Evolutionary conservation across 208 protist species (phyloP).

Genomic region (Naegleria gruberi): DNA sequence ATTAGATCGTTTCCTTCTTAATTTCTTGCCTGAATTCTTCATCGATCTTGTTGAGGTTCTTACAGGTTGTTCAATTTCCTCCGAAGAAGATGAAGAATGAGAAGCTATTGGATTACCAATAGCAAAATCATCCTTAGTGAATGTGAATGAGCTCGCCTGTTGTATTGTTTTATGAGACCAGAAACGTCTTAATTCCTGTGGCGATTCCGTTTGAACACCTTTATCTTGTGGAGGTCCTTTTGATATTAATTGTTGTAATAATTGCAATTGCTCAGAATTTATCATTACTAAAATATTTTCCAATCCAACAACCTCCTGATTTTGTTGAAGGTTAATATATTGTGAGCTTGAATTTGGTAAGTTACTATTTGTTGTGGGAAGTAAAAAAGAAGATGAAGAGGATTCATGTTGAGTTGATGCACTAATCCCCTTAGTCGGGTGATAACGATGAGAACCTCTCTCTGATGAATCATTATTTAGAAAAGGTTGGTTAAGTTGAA

Average conservation of each 20-base stretch:
- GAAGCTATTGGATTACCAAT: not conserved
- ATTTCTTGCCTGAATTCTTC: not conserved
- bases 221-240: not conserved
- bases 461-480: too few species aligned
- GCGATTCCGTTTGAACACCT: not conserved
- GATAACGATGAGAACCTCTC: too few species aligned
- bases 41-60: not conserved
- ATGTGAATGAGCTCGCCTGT: not conserved
- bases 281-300: not conserved
- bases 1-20: not conserved
- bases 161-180: not conserved
- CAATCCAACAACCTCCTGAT: too few species aligned
- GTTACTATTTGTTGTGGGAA: too few species aligned
- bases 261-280: not conserved
- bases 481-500: too few species aligned
- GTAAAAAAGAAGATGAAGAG: too few species aligned
- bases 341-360: too few species aligned
- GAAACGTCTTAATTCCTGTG: not conserved
- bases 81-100: not conserved
- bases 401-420: too few species aligned
- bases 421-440: too few species aligned
- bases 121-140: not conserved
- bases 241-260: not conserved
- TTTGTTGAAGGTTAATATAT: too few species aligned
- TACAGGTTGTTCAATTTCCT: not conserved